Percentiles rank a stretch among this genome's conserved stretches.
Evolutionary conservation across 2,329 filamentous ascomycete genomes (phyloP).

Genomic region (Fusarium praegraminearum): DNA sequence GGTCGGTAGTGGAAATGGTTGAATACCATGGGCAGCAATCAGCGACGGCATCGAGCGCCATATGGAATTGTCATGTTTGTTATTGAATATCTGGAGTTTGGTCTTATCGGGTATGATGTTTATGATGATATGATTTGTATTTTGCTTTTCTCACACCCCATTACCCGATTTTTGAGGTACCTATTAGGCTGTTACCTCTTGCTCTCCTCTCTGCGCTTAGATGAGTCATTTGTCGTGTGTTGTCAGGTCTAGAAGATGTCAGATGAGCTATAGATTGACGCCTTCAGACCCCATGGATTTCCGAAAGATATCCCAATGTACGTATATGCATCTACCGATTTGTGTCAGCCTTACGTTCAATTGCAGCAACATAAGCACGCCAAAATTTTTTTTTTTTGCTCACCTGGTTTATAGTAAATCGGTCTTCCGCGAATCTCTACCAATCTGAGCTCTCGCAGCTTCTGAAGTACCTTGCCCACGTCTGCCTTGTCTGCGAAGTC

Average conservation of each 20-base stretch:
- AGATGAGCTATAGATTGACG: conserved; percentile 66
- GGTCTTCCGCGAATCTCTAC: conserved; percentile 59
- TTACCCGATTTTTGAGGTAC: background rate
- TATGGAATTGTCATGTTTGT: conserved; percentile 19
- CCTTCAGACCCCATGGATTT: conserved; percentile 72
- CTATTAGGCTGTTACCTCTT: conserved; percentile 3
- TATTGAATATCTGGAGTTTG: conserved; percentile 25
- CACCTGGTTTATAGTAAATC: conserved; percentile 84
- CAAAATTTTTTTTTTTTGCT: conserved; percentile 54
- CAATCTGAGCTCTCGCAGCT: conserved; percentile 72
- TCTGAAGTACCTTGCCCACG: conserved; percentile 73
- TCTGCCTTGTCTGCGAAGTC: conserved; percentile 79
- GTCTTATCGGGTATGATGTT: conserved; percentile 13
- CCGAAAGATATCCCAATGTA: conserved; percentile 70
- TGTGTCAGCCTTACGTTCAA: conserved; percentile 27
- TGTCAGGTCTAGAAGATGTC: conserved; percentile 52
- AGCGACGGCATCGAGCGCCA: conserved; percentile 20
- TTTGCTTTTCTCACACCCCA: conserved; percentile 5
- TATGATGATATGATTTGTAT: conserved; percentile 33
- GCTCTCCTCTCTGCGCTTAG: background rate
- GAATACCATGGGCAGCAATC: background rate
- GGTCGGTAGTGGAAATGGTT: background rate
- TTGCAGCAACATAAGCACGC: background rate
- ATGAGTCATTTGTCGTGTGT: conserved; percentile 22
- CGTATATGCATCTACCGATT: conserved; percentile 71